These are phyloP conservation scores for Daldinia sp. DNA, from an alignment of 2,329 filamentous ascomycete genomes.

Conservation along the genomic window DNA sequence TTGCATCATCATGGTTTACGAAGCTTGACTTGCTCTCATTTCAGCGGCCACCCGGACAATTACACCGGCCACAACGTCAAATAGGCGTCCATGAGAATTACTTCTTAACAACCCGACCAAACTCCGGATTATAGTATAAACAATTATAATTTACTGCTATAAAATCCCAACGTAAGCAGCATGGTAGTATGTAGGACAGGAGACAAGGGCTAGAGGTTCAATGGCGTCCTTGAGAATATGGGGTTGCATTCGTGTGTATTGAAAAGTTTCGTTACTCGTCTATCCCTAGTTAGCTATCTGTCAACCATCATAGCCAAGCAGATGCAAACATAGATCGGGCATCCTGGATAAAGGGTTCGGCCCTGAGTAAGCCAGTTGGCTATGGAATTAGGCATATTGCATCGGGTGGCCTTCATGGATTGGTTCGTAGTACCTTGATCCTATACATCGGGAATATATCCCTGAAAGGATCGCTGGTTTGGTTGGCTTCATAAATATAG, in stretches of 20 bases:
- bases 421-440: background rate
- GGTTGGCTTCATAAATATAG: background rate
- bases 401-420: background rate
- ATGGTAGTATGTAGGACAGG: slow-evolving; percentile 1
- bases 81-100: slow-evolving; percentile 30
- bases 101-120: slow-evolving; percentile 29
- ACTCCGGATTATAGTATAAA: slow-evolving; percentile 16
- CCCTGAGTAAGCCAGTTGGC: background rate
- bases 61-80: slow-evolving; percentile 2
- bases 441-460: background rate
- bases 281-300: background rate
- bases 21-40: slow-evolving; percentile 13
- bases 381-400: background rate
- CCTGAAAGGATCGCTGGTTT: background rate
- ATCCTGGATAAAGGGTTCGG: background rate
- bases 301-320: background rate
- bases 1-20: background rate
- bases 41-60: slow-evolving; percentile 25
- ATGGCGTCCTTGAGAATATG: background rate
- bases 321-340: background rate
- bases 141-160: background rate
- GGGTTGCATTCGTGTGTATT: slow-evolving; percentile 6
- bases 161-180: background rate
- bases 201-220: slow-evolving; percentile 5
- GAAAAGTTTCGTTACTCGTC: background rate